Conservation (phyloP, 1,139 yeast species). For the Saccharomyces hybrid region DNA sequence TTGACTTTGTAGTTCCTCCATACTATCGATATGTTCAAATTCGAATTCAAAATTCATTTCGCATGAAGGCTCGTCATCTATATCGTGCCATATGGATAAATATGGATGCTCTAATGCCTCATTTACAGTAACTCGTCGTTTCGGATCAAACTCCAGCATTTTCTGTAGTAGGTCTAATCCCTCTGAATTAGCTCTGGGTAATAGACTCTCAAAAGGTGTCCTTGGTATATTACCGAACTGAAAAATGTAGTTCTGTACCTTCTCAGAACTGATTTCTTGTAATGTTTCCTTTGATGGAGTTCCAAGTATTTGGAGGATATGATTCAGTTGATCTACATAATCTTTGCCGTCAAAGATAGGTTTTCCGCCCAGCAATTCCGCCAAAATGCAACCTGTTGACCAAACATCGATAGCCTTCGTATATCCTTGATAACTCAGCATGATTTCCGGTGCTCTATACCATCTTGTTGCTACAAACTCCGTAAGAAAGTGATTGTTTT, state of each 20-base stretch:
- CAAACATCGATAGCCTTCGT: constrained; percentile 92
- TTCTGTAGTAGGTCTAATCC: constrained; percentile 73
- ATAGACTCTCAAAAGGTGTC: constrained; percentile 59
- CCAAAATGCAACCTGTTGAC: constrained; percentile 94
- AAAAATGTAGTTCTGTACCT: constrained; percentile 87
- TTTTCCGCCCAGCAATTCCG: constrained; percentile 83
- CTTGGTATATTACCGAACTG: constrained; percentile 76
- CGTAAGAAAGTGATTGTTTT: constrained; percentile 82
- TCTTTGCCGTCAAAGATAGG: constrained; percentile 90
- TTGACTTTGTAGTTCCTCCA: constrained; percentile 37
- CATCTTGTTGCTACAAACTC: constrained; percentile 92
- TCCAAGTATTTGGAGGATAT: constrained; percentile 74
- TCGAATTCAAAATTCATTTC: constrained; percentile 75
- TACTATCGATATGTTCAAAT: constrained; percentile 78
- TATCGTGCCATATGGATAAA: constrained; percentile 88
- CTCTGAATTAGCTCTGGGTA: constrained; percentile 78
- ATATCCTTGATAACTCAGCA: constrained; percentile 49
- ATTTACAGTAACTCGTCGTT: constrained; percentile 74
- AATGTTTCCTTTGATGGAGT: constrained; percentile 83
- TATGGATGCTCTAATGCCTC: constrained; percentile 86
- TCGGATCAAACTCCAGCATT: constrained; percentile 82
- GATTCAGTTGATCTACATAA: constrained; percentile 88
- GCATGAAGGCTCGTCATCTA: constrained; percentile 85
- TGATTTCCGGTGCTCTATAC: not conserved
- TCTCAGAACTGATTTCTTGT: constrained; percentile 71